These are phyloP conservation scores for Cocos nucifera DNA, from an alignment of 176 grass and related monocot species.

Conservation along the genomic window DNA sequence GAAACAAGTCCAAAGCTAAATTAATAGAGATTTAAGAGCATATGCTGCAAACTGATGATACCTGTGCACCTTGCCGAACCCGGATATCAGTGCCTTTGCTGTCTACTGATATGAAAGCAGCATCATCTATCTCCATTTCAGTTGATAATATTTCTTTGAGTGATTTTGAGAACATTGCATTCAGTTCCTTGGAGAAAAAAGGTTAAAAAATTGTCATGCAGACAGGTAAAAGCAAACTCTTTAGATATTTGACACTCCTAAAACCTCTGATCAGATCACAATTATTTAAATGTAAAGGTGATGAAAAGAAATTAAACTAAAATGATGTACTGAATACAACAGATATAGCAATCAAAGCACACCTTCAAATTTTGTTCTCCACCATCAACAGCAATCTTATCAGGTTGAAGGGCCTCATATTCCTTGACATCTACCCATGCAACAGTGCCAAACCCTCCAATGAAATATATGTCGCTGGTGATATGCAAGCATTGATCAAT, in stretches of 20 bases:
- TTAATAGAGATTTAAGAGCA: too few relatives aligned
- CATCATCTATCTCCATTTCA: conserved; percentile 85
- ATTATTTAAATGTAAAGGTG: too few relatives aligned
- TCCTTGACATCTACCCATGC: conserved; percentile 94
- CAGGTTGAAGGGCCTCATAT: conserved; percentile 73
- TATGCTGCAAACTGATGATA: conserved; percentile 15
- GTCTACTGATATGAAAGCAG: conserved; percentile 95
- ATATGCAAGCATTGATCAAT: neutral
- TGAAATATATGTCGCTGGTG: conserved; percentile 84
- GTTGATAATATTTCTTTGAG: conserved; percentile 73
- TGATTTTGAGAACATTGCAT: conserved; percentile 90
- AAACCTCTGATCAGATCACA: too few relatives aligned
- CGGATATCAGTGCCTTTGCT: conserved; percentile 97
- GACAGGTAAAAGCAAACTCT: neutral
- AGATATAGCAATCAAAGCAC: neutral
- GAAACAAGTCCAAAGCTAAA: too few relatives aligned
- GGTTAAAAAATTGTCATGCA: neutral
- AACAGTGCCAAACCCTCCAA: conserved; percentile 99
- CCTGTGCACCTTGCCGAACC: conserved; percentile 95
- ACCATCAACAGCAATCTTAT: conserved; percentile 86
- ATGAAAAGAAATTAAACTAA: too few relatives aligned
- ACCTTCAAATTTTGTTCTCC: conserved; percentile 90
- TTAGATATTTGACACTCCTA: too few relatives aligned
- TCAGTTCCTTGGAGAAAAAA: conserved; percentile 54
- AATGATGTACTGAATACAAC: too few relatives aligned